Percentiles rank a stretch among this genome's conserved stretches.
Evolutionary conservation across 352 stramenopile species (phyloP).

Genomic region (Phytophthora fragariae): DNA sequence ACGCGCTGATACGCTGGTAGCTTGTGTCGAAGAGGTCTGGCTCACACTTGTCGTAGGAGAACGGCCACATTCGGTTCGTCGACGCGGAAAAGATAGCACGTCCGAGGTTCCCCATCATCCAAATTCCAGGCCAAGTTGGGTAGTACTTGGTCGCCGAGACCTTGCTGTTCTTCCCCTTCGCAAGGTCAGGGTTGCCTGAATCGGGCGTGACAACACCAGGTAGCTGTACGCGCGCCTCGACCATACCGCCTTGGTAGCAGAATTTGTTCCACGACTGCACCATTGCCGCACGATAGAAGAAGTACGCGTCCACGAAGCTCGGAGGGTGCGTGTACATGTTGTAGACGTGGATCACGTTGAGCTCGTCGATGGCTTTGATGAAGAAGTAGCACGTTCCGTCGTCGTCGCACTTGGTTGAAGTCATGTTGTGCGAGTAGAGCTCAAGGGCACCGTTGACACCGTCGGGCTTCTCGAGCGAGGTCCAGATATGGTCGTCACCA

Average conservation of each 20-base stretch:
- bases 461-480: slow-evolving; percentile 94
- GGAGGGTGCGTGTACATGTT: slow-evolving; percentile 67
- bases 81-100: slow-evolving; percentile 91
- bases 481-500: slow-evolving; percentile 94
- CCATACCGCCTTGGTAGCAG: slow-evolving; percentile 94
- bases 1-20: slow-evolving; percentile 74
- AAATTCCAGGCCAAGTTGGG: slow-evolving; percentile 93
- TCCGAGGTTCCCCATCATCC: slow-evolving; percentile 94
- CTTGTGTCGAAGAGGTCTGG: slow-evolving; percentile 35
- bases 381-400: slow-evolving; percentile 61
- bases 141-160: slow-evolving; percentile 70
- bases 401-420: slow-evolving; percentile 52
- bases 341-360: slow-evolving; percentile 56
- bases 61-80: slow-evolving; percentile 94
- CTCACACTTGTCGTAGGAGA: slow-evolving; percentile 92
- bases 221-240: slow-evolving; percentile 91
- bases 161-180: slow-evolving; percentile 56
- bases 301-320: slow-evolving; percentile 52
- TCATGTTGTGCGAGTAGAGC: slow-evolving; percentile 91
- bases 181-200: slow-evolving; percentile 53
- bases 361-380: slow-evolving; percentile 47
- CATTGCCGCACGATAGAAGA: slow-evolving; percentile 82
- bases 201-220: slow-evolving; percentile 70
- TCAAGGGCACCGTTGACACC: slow-evolving; percentile 91
- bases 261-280: slow-evolving; percentile 96